phyloP scores from a whole-genome alignment of 192 early-diverging fungal genomes.

The Backusella tarrabulga region DNA sequence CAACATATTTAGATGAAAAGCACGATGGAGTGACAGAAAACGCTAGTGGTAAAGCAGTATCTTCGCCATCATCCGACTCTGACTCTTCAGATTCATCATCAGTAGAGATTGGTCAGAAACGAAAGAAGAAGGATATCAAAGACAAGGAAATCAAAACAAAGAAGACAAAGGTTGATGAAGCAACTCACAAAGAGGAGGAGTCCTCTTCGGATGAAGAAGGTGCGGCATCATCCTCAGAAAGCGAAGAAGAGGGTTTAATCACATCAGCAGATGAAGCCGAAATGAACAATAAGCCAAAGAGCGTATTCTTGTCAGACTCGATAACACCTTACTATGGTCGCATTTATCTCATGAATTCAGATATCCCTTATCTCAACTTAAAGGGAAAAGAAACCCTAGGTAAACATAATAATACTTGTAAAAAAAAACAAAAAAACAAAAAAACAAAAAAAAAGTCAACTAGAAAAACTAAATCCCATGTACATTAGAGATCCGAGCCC shows the following conservation, averaged over 20 bases:
- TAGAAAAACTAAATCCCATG: background rate
- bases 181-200: background rate
- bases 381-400: conserved; percentile 47
- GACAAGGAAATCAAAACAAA: background rate
- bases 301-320: background rate
- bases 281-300: background rate
- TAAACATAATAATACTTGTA: conserved; percentile 6
- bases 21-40: background rate
- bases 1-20: background rate
- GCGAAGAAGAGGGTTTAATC: conserved; percentile 13
- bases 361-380: conserved; percentile 59
- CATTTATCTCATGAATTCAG: conserved; percentile 66
- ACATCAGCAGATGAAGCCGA: conserved; percentile 12
- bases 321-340: conserved; percentile 47
- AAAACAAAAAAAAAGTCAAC: too few species aligned
- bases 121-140: background rate
- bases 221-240: background rate
- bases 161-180: background rate
- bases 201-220: too few species aligned
- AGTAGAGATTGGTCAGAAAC: background rate
- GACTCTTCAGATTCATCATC: background rate
- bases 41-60: background rate
- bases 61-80: background rate
- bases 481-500: conserved; percentile 40
- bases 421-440: background rate